Evolutionary conservation across 1,284 basidiomycete genomes (phyloP).

Genomic region (Meripilus lineatus): DNA sequence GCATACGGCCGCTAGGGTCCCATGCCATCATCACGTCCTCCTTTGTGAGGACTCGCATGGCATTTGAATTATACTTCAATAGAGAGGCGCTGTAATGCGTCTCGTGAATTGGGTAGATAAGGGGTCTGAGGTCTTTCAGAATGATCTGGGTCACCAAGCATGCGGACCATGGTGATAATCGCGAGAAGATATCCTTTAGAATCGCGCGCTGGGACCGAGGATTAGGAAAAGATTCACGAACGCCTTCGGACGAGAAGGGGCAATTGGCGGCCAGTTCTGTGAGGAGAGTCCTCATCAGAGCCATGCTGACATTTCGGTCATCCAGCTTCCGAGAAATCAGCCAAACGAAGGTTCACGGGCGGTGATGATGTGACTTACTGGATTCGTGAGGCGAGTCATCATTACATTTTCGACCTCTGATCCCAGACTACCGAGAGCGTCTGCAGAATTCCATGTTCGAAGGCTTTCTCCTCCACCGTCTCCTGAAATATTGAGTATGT

Average conservation of each 20-base stretch:
- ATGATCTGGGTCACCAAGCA: slow-evolving; percentile 77
- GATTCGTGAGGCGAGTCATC: slow-evolving; percentile 25
- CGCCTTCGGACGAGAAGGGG: slow-evolving; percentile 46
- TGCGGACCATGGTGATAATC: slow-evolving; percentile 54
- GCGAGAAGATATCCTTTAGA: slow-evolving; percentile 47
- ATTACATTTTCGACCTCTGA: slow-evolving; percentile 50
- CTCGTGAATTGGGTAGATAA: slow-evolving; percentile 59
- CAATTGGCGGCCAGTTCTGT: slow-evolving; percentile 70
- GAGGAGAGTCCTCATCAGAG: slow-evolving; percentile 58
- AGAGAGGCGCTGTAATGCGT: slow-evolving; percentile 47
- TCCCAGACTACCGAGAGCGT: slow-evolving; percentile 65
- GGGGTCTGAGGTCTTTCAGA: slow-evolving; percentile 74
- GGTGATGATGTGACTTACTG: slow-evolving; percentile 23
- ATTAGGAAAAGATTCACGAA: slow-evolving; percentile 11
- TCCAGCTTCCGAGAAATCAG: slow-evolving; percentile 13
- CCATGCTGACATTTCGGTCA: slow-evolving; percentile 27
- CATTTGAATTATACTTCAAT: slow-evolving; percentile 48
- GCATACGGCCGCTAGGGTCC: slow-evolving; percentile 57
- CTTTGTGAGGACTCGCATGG: slow-evolving; percentile 51
- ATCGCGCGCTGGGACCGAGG: slow-evolving; percentile 37
- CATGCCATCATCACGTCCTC: slow-evolving; percentile 67
- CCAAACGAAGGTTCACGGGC: background rate
- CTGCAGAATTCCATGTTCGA: slow-evolving; percentile 44
- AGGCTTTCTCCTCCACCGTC: slow-evolving; percentile 32
- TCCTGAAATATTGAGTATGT: slow-evolving; percentile 42